These are phyloP conservation scores for Fusarium subglutinans DNA, from an alignment of 2,329 filamentous ascomycete genomes.

Conservation along the genomic window DNA sequence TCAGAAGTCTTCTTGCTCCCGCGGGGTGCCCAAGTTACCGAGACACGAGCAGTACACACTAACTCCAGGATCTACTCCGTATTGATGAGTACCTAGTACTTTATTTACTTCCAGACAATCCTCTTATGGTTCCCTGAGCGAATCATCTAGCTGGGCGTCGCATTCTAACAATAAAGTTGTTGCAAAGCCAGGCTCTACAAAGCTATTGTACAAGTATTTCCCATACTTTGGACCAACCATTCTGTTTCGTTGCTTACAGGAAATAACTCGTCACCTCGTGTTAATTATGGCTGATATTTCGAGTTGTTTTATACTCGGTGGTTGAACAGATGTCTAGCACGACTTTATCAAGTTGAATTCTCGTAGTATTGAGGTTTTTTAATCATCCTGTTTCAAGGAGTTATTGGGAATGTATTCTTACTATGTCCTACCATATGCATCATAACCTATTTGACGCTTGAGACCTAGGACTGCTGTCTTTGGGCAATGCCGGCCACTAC, in stretches of 20 bases:
- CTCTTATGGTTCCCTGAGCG: not conserved
- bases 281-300: not conserved
- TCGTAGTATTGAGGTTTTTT: not conserved
- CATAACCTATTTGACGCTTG: not conserved
- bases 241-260: not conserved
- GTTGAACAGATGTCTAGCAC: not conserved
- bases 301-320: not conserved
- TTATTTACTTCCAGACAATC: not conserved
- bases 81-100: too few species aligned
- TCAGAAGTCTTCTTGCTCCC: too few species aligned
- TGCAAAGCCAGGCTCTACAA: not conserved
- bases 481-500: not conserved
- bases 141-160: not conserved
- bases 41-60: too few species aligned
- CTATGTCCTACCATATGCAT: not conserved
- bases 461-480: not conserved
- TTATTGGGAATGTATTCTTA: not conserved
- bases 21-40: too few species aligned
- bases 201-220: not conserved
- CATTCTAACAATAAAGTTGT: not conserved
- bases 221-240: not conserved
- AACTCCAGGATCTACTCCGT: not conserved
- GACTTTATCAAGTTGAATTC: not conserved
- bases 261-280: not conserved
- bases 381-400: not conserved